These are phyloP conservation scores for Nectriaceae sp. DNA, from an alignment of 2,329 filamentous ascomycete species.

Conservation along the genomic window DNA sequence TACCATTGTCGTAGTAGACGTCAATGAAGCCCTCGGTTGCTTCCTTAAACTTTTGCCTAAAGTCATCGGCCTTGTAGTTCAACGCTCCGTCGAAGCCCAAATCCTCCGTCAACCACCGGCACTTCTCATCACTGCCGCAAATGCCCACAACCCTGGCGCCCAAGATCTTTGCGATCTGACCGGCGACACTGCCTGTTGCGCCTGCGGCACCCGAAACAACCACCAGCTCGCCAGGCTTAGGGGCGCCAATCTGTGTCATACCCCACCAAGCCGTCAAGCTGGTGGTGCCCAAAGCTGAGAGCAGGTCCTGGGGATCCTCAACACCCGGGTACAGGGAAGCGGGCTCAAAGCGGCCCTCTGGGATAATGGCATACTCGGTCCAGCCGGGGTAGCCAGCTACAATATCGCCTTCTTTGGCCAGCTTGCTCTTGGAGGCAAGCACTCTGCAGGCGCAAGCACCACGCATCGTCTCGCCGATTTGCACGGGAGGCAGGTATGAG, in stretches of 20 bases:
- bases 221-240: slow-evolving; percentile 71
- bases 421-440: slow-evolving; percentile 57
- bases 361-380: slow-evolving; percentile 65
- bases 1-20: slow-evolving; percentile 71
- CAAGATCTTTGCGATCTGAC: slow-evolving; percentile 76
- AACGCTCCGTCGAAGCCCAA: slow-evolving; percentile 68
- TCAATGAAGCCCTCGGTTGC: slow-evolving; percentile 63
- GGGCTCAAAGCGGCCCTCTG: slow-evolving; percentile 51
- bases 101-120: slow-evolving; percentile 62
- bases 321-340: slow-evolving; percentile 42
- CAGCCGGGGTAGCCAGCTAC: slow-evolving; percentile 61
- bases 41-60: slow-evolving; percentile 59
- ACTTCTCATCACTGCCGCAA: slow-evolving; percentile 68
- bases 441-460: slow-evolving; percentile 62
- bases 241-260: slow-evolving; percentile 66
- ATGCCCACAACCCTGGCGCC: slow-evolving; percentile 65
- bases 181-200: slow-evolving; percentile 74
- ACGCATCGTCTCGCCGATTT: slow-evolving; percentile 70
- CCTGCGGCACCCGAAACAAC: slow-evolving; percentile 79
- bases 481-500: slow-evolving; percentile 69
- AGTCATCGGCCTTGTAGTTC: slow-evolving; percentile 69
- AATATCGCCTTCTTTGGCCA: slow-evolving; percentile 58
- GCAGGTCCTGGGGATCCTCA: slow-evolving; percentile 55
- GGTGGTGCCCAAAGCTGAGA: slow-evolving; percentile 66
- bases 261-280: slow-evolving; percentile 78